Conservation (phyloP, 306 rosid genomes). For the Calophaca sinica region DNA sequence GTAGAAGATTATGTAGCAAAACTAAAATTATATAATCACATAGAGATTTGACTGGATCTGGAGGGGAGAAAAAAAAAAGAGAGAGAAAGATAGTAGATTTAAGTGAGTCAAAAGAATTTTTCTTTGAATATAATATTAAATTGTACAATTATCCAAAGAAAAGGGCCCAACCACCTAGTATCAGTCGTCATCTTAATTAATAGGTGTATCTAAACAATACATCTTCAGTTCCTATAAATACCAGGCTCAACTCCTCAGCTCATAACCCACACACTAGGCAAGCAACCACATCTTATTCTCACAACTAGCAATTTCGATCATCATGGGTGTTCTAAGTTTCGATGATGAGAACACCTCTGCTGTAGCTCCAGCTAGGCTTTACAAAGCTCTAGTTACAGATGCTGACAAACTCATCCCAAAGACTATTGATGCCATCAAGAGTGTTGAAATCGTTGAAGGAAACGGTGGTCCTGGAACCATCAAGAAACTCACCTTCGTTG, state of each 20-base stretch:
- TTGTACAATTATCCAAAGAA: too few relatives aligned
- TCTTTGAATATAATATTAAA: too few relatives aligned
- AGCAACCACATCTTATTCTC: background rate
- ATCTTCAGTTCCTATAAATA: constrained; percentile 34
- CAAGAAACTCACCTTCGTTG: constrained; percentile 50
- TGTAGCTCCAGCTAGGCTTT: constrained; percentile 42
- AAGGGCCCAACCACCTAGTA: too few relatives aligned
- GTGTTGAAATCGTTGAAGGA: constrained; percentile 47
- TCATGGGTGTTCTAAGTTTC: constrained; percentile 48
- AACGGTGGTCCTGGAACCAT: constrained; percentile 52
- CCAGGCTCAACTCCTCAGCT: background rate
- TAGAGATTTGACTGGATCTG: too few relatives aligned
- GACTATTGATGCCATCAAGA: constrained; percentile 7
- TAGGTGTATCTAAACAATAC: background rate
- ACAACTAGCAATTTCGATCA: background rate
- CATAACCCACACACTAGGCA: constrained; percentile 14
- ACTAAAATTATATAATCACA: too few relatives aligned
- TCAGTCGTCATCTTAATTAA: too few relatives aligned
- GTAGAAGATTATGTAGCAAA: too few relatives aligned
- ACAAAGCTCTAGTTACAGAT: constrained; percentile 43
- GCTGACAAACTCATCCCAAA: constrained; percentile 37
- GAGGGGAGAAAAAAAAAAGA: too few relatives aligned
- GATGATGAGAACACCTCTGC: constrained; percentile 37
- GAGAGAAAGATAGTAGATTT: too few relatives aligned
- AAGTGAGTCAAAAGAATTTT: too few relatives aligned